Percentiles rank a stretch among this genome's conserved stretches.
Conservation (phyloP, 2,329 filamentous ascomycete species). For the Neopestalotiopsis clavispora region DNA sequence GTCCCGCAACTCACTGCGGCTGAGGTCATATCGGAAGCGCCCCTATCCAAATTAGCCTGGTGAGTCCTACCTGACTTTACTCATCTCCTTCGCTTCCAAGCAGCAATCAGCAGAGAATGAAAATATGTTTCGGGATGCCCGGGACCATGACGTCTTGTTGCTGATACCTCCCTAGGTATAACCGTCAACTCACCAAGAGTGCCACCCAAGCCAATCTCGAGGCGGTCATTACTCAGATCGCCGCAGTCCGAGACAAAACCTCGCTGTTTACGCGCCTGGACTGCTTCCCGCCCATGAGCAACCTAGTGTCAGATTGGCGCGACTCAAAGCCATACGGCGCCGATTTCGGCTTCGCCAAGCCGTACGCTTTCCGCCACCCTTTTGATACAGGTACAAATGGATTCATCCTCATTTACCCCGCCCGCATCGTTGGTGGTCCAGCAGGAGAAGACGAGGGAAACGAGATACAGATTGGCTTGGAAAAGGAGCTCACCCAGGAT, state of each 20-base stretch:
- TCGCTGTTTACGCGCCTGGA: background rate
- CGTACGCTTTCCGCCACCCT: conserved; percentile 23
- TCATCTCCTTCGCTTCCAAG: background rate
- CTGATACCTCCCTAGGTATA: background rate
- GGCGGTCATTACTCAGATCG: background rate
- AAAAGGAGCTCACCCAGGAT: conserved; percentile 21
- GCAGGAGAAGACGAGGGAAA: conserved; percentile 24
- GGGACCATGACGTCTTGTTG: background rate
- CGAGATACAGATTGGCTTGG: conserved; percentile 25
- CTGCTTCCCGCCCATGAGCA: background rate
- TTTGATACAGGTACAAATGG: conserved; percentile 23
- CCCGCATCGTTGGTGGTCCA: conserved; percentile 15
- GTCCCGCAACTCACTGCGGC: background rate
- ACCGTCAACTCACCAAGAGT: conserved; percentile 13
- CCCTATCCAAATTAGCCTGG: conserved; percentile 20
- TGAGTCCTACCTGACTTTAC: background rate
- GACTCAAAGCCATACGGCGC: conserved; percentile 16
- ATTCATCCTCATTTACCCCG: conserved; percentile 23
- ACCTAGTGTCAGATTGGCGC: background rate
- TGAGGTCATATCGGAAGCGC: conserved; percentile 7
- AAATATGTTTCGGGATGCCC: no score
- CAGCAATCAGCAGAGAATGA: no score
- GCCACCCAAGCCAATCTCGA: background rate
- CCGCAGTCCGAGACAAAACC: conserved; percentile 7
- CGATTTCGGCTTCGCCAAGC: conserved; percentile 27